A percentile compares a stretch with the other conserved stretches of the same genome.
Evolutionary conservation across 495 filamentous ascomycete species (phyloP).

Genomic region (Lasiosphaeriaceae sp.): DNA sequence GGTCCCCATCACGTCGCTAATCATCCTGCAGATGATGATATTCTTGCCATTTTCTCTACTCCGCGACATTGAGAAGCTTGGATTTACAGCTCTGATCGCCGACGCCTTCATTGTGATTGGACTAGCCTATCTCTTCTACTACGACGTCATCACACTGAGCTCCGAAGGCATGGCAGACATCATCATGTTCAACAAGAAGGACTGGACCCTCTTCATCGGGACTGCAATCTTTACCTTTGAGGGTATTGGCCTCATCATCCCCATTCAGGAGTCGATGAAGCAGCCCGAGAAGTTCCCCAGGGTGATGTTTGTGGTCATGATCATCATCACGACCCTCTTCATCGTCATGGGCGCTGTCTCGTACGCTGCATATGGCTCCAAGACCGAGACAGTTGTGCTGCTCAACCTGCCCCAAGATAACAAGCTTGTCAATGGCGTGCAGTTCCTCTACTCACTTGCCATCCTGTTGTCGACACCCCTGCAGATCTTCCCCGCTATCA

Average conservation of each 20-base stretch:
- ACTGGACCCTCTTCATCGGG: conserved; percentile 96
- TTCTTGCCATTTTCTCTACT: conserved; percentile 91
- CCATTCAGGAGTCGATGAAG: conserved; percentile 96
- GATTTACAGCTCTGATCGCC: conserved; percentile 83
- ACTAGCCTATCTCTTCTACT: conserved; percentile 92
- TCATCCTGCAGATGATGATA: conserved; percentile 87
- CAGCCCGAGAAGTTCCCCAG: conserved; percentile 80
- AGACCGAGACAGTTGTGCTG: conserved; percentile 92
- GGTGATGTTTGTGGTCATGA: conserved; percentile 85
- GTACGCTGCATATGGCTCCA: conserved; percentile 92
- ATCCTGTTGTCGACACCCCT: conserved; percentile 91
- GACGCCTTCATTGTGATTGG: conserved; percentile 93
- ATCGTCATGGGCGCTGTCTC: conserved; percentile 85
- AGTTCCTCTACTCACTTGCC: conserved; percentile 91
- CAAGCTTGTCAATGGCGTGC: conserved; percentile 91
- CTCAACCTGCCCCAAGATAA: conserved; percentile 95
- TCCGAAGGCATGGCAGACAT: conserved; percentile 82
- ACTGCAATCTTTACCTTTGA: conserved; percentile 99
- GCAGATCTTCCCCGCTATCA: conserved; percentile 95
- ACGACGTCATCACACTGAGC: conserved; percentile 78
- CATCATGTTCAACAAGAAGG: conserved; percentile 74
- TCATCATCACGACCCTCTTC: conserved; percentile 89
- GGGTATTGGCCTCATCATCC: conserved; percentile 96
- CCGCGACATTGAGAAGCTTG: conserved; percentile 91
- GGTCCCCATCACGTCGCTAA: conserved; percentile 83